Base-by-base conservation (phyloP, 2,329 filamentous ascomycete species). In the Neonectria hederae region DNA sequence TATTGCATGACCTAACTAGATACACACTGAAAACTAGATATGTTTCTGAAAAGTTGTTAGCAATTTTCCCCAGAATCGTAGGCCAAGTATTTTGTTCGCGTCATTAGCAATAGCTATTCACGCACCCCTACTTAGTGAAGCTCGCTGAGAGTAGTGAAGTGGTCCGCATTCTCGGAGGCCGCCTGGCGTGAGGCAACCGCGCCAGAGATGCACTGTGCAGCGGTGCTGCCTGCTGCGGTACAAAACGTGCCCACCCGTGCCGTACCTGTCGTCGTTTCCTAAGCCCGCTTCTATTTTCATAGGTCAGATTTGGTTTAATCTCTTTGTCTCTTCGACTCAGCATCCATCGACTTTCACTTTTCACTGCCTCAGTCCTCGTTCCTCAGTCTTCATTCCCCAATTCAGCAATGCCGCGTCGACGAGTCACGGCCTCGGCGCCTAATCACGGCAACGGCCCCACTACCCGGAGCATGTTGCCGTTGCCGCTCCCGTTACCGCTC, bases 141-240 rank as follows among this genome's bases (percentile, higher is more conserved):
- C 28, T 28, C 5, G 8, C 28, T 28, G 4, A 17, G 5, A 17
- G 13, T 65, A 63, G 59, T 56, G 59, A 48, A 35, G 32, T 59
- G 54, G 60, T 68, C 42, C 40, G 57, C 49, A 54, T 63, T 38
- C 40, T 30, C 26, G 42, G 65, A 68, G 63, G 65, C 65, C 65
- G 65, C 65, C 62, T 28, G 38, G 17, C n/a, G 19, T 51, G 59
- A 68, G 66, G 66, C 66, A 68, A 54, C 65, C 53, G 35, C 46
- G 13, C 54, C 19, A 19, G 65, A 42, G 38, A 38, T 4, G 38
- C 38, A 42, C 38, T 46, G 54, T 62, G 54, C 45, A 49, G 49
- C 38, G 40, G 26, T 58, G 46, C 46, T 59, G 53, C 61, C 60
- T 66, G 57, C 52, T 26, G 55, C 45, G 5, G 54, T 56, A 55